phyloP scores from a whole-genome alignment of 495 filamentous ascomycete genomes.

The Mycothermus thermophilus region DNA sequence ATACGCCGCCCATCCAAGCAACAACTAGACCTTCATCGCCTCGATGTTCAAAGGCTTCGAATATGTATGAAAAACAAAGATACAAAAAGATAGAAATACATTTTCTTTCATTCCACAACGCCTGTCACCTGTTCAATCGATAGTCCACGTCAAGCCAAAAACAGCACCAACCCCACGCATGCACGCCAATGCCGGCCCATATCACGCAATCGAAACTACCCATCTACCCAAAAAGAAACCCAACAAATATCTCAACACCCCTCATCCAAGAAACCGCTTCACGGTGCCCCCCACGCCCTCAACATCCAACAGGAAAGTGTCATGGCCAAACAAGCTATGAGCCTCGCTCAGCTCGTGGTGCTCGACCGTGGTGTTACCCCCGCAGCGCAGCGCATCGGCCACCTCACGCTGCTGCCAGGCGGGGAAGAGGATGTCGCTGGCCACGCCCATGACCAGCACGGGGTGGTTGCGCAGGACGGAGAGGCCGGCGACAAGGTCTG shows the following conservation, averaged over 20 bases:
- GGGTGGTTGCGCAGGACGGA: slow-evolving; percentile 56
- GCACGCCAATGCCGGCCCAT: too few species aligned
- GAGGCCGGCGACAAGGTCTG: slow-evolving; percentile 69
- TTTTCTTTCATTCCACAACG: too few species aligned
- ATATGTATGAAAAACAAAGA: too few species aligned
- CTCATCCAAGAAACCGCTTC: slow-evolving; percentile 55
- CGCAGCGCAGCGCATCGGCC: slow-evolving; percentile 61
- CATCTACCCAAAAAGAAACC: too few species aligned
- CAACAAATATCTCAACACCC: not conserved
- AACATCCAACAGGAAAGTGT: slow-evolving; percentile 88
- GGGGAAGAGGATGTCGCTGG: slow-evolving; percentile 92
- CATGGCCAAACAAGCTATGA: slow-evolving; percentile 84
- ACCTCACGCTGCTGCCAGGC: slow-evolving; percentile 97
- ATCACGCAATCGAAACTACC: too few species aligned
- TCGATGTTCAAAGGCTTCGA: too few species aligned
- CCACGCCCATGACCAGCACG: slow-evolving; percentile 81
- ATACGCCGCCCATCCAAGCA: too few species aligned
- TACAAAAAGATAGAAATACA: too few species aligned
- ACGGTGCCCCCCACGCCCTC: slow-evolving; percentile 80
- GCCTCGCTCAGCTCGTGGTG: slow-evolving; percentile 90
- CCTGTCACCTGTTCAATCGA: too few species aligned
- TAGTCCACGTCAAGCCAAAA: too few species aligned
- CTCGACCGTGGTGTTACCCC: slow-evolving; percentile 64
- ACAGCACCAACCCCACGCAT: too few species aligned
- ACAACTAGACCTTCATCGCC: too few species aligned